These are phyloP conservation scores for Nowakowskiella sp. DNA, from an alignment of 192 early-diverging fungal species.

Conservation along the genomic window DNA sequence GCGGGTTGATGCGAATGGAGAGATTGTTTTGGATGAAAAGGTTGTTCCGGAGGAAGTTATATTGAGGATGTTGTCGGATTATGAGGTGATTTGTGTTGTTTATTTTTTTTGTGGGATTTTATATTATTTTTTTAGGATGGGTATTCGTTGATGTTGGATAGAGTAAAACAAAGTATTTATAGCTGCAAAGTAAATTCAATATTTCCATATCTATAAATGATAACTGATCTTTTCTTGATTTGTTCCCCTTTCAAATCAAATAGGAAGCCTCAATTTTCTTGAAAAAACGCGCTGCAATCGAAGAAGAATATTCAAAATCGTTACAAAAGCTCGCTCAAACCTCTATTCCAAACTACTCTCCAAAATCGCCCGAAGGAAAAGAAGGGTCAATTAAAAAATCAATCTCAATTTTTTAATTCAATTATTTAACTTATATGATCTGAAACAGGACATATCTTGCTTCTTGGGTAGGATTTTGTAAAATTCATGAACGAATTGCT, in stretches of 20 bases:
- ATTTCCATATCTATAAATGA: slow-evolving; percentile 1
- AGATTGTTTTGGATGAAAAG: too few species aligned
- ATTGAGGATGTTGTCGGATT: too few species aligned
- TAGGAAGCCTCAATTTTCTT: slow-evolving; percentile 72
- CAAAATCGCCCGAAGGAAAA: slow-evolving; percentile 43
- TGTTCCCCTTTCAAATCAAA: not conserved
- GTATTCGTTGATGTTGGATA: slow-evolving; percentile 53
- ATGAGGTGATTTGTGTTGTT: slow-evolving; percentile 5
- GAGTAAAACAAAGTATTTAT: slow-evolving; percentile 58
- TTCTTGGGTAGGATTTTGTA: slow-evolving; percentile 66
- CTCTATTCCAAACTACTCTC: slow-evolving; percentile 40
- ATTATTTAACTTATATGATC: slow-evolving; percentile 3
- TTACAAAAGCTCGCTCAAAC: slow-evolving; percentile 68
- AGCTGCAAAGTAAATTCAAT: slow-evolving; percentile 51
- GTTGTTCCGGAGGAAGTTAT: too few species aligned
- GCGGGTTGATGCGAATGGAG: too few species aligned
- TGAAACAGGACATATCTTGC: slow-evolving; percentile 57
- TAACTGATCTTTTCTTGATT: not conserved
- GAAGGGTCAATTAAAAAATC: slow-evolving; percentile 35
- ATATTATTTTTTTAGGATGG: slow-evolving; percentile 47
- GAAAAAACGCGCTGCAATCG: slow-evolving; percentile 79
- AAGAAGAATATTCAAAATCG: slow-evolving; percentile 80
- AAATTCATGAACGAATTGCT: slow-evolving; percentile 77
- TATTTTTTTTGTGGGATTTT: not conserved
- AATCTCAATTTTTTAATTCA: not conserved